Evolutionary conservation across 495 filamentous ascomycete genomes (phyloP), one percentile per base, ranked within the genome.

Genomic region (Darksidea phi): DNA sequence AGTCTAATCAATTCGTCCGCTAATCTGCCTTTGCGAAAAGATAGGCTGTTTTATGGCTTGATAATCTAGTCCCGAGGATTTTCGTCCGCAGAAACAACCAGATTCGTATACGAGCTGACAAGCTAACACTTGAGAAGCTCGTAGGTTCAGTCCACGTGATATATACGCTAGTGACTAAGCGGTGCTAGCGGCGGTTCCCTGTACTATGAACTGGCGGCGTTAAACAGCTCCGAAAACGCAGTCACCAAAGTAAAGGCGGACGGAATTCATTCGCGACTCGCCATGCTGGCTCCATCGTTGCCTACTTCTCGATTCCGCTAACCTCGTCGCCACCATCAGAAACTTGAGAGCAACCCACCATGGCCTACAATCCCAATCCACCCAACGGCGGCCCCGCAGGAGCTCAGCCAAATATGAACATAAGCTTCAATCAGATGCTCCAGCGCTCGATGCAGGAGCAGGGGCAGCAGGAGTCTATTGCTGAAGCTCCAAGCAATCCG

Each of bases 381-480:
- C 61, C 48, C 41, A 54, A 55, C 43, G 56, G 55, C 42, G 28
- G 48, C 48, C 48, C 48, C 61, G 49, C 61, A 15, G 46, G 34
- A 23, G 38, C 59, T 53, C 54, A 45, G 10, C 43, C 26, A 48
- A 45, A 53, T 25, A 47, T 58, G 38, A 42, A 37, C 4, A 10
- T 32, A 15, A 50, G 25, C 36, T 64, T 64, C 61, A 64, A 58
- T 36, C 54, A 55, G 7, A 64, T 64, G 61, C 49, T 59, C 17
- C 38, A 45, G 25, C 61, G 61, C 38, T 59, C 61, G 17, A 12
- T 57, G 2, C 61, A 64, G 26, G 45, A 51, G 10, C 61, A 17
- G 17, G 37, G 21, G 13, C 47, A 55, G 6, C 36, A 41, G 18
- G 41, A 48, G 20, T 36, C 53, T 6, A 18, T 41, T 41, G 13